Base-by-base conservation (phyloP, 345 rosid genomes). In the Hibiscus trionum region DNA sequence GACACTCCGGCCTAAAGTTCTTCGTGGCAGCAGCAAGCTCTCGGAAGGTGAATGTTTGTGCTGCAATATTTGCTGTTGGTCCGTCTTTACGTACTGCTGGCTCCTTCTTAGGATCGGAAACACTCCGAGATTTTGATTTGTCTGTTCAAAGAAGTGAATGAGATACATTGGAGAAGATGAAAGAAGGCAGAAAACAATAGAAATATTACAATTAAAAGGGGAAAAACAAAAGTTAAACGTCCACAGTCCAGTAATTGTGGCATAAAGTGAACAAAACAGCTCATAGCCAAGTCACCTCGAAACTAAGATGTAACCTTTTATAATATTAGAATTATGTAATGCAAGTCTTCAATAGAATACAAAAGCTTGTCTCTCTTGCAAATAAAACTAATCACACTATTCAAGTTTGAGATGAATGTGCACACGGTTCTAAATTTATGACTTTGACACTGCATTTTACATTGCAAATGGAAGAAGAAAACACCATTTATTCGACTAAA, bases 11-110 rank as follows among this genome's bases (percentile, higher is more conserved):
- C 76, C 89, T 78, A 64, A 95, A 95, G 76, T 85, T 85, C 71
- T 90, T 92, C 56, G 97, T 92, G 16, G 97, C 96, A 42, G 86
- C 80, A 46, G 97, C 99, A 80, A 95, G 89, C 82, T 95, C 99
- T 60, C 86, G 76, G 74, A 91, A 95, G 59, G 97, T 89, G 85
- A 92, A 95, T 26, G 92, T 95, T 79, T 90, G 97, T 10, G 97
- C 99, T 46, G 97, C 94, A 68, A 93, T 91, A 82, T 82, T 83
- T 47, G 87, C 84, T 0, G 93, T 84, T 56, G 93, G 73, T 35
- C 60, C 46, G 75, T 92, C 97, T 75, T 88, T 92, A 42, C 93
- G 90, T 73, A 86, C 78, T 5, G 72, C 53, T n/a, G 82, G 74
- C 69, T 93, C 97, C 82, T 86, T 91, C 84, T 86, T 91, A n/a